Base-by-base conservation (phyloP, 345 rosid genomes). In the Rhizophora apiculata region DNA sequence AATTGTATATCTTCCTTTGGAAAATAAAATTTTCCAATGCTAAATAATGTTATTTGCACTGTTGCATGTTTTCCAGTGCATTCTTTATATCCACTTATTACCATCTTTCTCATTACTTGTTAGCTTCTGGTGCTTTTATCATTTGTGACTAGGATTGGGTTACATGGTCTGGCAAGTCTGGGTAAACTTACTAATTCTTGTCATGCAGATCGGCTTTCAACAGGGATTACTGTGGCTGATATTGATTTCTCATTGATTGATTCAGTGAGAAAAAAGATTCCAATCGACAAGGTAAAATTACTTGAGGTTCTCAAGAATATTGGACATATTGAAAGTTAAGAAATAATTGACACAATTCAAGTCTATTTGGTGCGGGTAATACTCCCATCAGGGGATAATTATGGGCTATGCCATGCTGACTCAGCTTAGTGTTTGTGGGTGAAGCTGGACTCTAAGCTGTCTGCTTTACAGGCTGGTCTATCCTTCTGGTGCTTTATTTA, bases 201-300 rank as follows among this genome's bases (percentile, higher is more conserved):
- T 52, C 29, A 80, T 75, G 60, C 87, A 91, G 97, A 93, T 79
- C 87, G 84, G 66, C 20, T 84, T 58, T 81, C 91, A 13, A 88
- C 96, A 1, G 98, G 97, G 77, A 87, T 91, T 79, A 80, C 85
- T 0, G 74, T 94, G 32, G 96, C 95, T 64, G 95, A 91, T 83
- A 85, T 94, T 24, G 95, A 94, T 78, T 82, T 91, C 54, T 82
- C 90, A 24, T 78, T 88, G 63, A 80, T 94, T n/a, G 93, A 88
- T 34, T 91, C 96, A 6, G 96, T 89, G 74, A 82, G 97, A 78
- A 68, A 79, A 67, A 94, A 86, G 74, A 84, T 94, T 88, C 98
- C 97, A 69, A 84, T 91, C 34, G 88, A 79, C 15, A 79, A 94
- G 91, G 98, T 87, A 82, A 80, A 60, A 68, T 24, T 24, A 11